A percentile compares a stretch with the other conserved stretches of the same genome.
Evolutionary conservation across 2,329 filamentous ascomycete genomes (phyloP).

Genomic region (Ambrosiella xylebori): DNA sequence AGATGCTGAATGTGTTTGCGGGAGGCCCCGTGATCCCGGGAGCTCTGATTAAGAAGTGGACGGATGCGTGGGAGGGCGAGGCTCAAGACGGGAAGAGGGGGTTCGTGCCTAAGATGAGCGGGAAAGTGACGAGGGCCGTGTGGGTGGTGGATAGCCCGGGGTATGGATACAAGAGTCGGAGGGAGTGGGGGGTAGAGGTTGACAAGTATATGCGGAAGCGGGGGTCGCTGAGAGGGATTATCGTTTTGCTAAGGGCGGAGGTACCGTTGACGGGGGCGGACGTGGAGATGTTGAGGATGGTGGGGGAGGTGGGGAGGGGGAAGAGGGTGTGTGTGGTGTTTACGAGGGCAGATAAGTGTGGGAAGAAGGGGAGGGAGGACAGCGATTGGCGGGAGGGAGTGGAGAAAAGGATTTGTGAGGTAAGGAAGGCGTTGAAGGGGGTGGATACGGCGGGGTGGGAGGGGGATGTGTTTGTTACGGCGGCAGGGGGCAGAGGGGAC

Average conservation of each 20-base stretch:
- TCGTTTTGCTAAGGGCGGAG: conserved; percentile 36
- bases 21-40: conserved; percentile 26
- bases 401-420: conserved; percentile 19
- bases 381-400: conserved; percentile 18
- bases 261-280: conserved; percentile 34
- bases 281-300: conserved; percentile 27
- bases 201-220: conserved; percentile 32
- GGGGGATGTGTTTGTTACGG: conserved; percentile 15
- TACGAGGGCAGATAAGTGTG: conserved; percentile 38
- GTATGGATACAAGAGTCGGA: conserved; percentile 30
- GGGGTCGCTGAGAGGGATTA: conserved; percentile 30
- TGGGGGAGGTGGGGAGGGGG: conserved; percentile 27
- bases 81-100: no score
- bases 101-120: conserved; percentile 15
- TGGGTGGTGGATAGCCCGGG: conserved; percentile 35
- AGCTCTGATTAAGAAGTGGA: conserved; percentile 3
- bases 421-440: conserved; percentile 16
- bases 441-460: conserved; percentile 13
- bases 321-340: conserved; percentile 33
- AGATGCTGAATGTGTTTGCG: conserved; percentile 38
- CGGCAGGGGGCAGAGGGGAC: conserved; percentile 23
- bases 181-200: conserved; percentile 36
- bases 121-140: conserved; percentile 19
- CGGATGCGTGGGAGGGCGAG: not conserved
- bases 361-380: conserved; percentile 16